These are phyloP conservation scores for Centaurea solstitialis DNA, from an alignment of 129 eudicot genomes.

Conservation along the genomic window DNA sequence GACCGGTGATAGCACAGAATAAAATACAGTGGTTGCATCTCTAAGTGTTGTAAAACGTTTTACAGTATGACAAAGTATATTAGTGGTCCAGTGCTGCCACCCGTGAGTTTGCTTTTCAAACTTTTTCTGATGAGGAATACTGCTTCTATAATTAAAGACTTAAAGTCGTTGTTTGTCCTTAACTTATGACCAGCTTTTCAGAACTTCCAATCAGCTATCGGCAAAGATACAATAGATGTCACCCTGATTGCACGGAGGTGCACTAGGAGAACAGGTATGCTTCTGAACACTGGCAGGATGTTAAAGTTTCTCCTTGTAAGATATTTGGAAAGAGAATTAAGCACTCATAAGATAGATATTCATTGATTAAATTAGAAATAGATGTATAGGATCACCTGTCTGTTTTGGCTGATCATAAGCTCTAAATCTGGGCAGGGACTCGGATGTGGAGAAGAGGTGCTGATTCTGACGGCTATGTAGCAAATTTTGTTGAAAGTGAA, in stretches of 20 bases:
- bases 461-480: slow-evolving; percentile 95
- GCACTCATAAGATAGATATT: slow-evolving; percentile 12
- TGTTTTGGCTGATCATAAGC: slow-evolving; percentile 4
- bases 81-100: too few relatives aligned
- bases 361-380: background rate
- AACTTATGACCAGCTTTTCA: slow-evolving; percentile 81
- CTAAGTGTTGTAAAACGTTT: too few relatives aligned
- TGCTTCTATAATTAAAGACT: background rate
- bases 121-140: slow-evolving; percentile 1
- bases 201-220: slow-evolving; percentile 79
- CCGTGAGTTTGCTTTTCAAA: slow-evolving; percentile 1
- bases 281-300: background rate
- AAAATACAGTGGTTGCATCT: too few relatives aligned
- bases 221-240: slow-evolving; percentile 79
- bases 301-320: slow-evolving; percentile 11
- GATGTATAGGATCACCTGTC: background rate
- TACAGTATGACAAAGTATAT: too few relatives aligned
- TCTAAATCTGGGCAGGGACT: slow-evolving; percentile 56
- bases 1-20: too few relatives aligned
- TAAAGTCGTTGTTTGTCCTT: slow-evolving; percentile 32
- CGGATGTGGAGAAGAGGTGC: slow-evolving; percentile 99
- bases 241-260: slow-evolving; percentile 93
- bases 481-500: slow-evolving; percentile 95
- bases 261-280: slow-evolving; percentile 81
- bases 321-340: slow-evolving; percentile 1